Evolutionary conservation across 257 asterid species (phyloP), one percentile per base, ranked within the genome.

Genomic region (Ehretia macrophylla): DNA sequence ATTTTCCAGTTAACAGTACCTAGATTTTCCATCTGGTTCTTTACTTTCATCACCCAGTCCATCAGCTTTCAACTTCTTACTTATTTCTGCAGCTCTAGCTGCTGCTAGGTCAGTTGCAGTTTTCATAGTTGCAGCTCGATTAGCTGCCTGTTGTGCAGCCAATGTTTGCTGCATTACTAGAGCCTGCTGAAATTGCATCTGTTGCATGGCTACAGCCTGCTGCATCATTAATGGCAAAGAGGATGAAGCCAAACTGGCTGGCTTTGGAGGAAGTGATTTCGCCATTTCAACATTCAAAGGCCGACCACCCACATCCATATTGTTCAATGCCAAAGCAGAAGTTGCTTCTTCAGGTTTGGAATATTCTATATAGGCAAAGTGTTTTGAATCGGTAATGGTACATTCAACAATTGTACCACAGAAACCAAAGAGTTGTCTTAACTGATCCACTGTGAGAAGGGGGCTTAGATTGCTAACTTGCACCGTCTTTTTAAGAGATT

Each of bases 131-230:
- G 99, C 99, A 55, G 86, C 94, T 64, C 97, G 83, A 59, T 77
- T 93, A 64, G 97, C 99, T 44, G 96, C 96, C 79, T 89, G 99
- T 64, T 89, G 97, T 1, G 88, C 88, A 42, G 94, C 79, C 72
- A 89, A 12, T 58, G 97, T 75, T 79, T 93, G 96, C 68, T 93
- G 99, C 95, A 93, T 77, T 70, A 93, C 62, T 57, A 93, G 80
- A 66, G 97, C 87, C 80, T 89, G 97, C 79, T 89, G 99, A 81
- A 93, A 93, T 71, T 93, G 99, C 97, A 88, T 86, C 81, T 92
- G 99, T 55, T 92, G 97, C 93, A 82, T 82, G 51, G 97, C 99
- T 70, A 92, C 99, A 59, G 95, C 95, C 75, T 92, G 98, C 78
- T 88, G 96, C 97, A 89, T 83, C 77, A 80, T 83, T 83, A 81